Evolutionary conservation across 306 rosid species (phyloP), one percentile per base, ranked within the genome.

Genomic region (Prunus armeniaca): DNA sequence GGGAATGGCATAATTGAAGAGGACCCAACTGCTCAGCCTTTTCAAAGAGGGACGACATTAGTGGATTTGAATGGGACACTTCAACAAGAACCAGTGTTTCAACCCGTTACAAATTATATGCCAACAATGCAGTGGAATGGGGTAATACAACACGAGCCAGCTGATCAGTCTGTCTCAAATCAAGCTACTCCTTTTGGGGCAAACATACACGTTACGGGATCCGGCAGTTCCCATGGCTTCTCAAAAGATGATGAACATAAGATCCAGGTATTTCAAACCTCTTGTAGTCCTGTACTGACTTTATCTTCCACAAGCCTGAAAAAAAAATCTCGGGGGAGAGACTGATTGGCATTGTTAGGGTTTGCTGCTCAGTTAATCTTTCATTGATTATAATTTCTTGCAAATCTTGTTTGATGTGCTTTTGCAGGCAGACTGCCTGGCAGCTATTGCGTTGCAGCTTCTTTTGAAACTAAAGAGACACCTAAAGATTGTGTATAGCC

Each of bases 381-480:
- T 55, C 45, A 43, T 41, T 2, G 17, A 41, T 67, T 67, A 2
- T 12, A 14, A 30, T 11, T 20, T 74, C 38, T 12, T 18, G 12
- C 7, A 10, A 17, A 65, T 68, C 65, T 70, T 67, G 67, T 50
- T 68, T 19, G 49, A 76, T 25, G 22, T 79, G 76, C 75, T 75
- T 73, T 45, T 74, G 80, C 89, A 95, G 97, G 90, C 78, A 6
- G 97, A 88, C 79, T 92, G 98, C 81, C 82, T 92, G 50, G 83
- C 91, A 0, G 98, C 97, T 24, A 82, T 84, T 80, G 91, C 97
- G 11, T 74, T 96, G 89, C 99, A 96, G 86, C 96, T 96, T 80
- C 98, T 96, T 76, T 78, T 96, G 85, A 96, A 88, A 87, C 87
- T 96, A 54, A 96, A 96, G 88, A 96, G 98, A 76, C 97, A 96